These are phyloP conservation scores for Spathaspora hagerdaliae DNA, from an alignment of 805 yeast genomes.

Conservation along the genomic window DNA sequence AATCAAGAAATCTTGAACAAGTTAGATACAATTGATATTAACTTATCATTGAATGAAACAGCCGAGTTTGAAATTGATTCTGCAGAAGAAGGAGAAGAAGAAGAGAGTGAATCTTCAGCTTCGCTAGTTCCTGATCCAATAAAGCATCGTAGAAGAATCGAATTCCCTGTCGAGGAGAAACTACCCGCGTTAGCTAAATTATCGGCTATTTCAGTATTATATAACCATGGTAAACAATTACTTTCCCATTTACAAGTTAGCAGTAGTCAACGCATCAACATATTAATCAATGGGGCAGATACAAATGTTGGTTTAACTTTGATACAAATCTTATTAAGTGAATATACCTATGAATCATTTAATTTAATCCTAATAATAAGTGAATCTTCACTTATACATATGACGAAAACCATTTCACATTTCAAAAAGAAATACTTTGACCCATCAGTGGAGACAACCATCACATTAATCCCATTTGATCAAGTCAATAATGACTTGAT, in stretches of 20 bases:
- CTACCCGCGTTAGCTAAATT: conserved; percentile 29
- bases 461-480: conserved; percentile 30
- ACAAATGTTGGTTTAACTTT: conserved; percentile 35
- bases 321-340: conserved; percentile 22
- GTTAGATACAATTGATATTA: conserved; percentile 20
- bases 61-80: conserved; percentile 13
- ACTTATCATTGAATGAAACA: conserved; percentile 13
- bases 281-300: conserved; percentile 42
- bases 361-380: conserved; percentile 29
- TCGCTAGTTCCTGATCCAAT: neutral
- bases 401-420: conserved; percentile 16
- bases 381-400: conserved; percentile 15
- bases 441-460: conserved; percentile 16
- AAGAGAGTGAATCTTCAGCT: neutral
- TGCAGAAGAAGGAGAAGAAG: neutral
- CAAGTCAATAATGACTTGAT: conserved; percentile 29
- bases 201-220: conserved; percentile 28
- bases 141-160: neutral
- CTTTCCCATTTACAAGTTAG: conserved; percentile 20
- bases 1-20: conserved; percentile 18
- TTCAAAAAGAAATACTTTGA: conserved; percentile 15
- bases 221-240: conserved; percentile 35
- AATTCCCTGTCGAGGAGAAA: conserved; percentile 7
- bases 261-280: conserved; percentile 17
- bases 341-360: neutral